Conservation (phyloP, 495 filamentous ascomycete genomes). For the Penicillium malachiteum region DNA sequence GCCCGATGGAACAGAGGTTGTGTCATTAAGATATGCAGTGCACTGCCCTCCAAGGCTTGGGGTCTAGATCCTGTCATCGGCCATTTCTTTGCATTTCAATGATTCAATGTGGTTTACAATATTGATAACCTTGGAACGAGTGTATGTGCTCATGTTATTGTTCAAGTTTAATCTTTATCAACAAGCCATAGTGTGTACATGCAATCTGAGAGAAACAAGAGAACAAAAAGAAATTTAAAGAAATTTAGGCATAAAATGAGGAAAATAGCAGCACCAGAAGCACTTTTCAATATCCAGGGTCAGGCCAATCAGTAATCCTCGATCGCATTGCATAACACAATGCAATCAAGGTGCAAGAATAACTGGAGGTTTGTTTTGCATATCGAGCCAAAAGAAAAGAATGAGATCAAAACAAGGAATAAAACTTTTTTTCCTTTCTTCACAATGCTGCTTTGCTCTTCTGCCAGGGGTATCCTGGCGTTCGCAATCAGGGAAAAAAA, state of each 20-base stretch:
- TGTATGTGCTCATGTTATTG: too few species aligned
- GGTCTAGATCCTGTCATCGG: neutral
- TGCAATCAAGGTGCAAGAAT: constrained; percentile 7
- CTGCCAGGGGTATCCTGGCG: constrained; percentile 18
- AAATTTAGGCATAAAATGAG: constrained; percentile 3
- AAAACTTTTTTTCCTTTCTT: neutral
- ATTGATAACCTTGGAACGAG: too few species aligned
- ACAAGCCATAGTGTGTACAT: neutral
- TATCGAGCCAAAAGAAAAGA: neutral
- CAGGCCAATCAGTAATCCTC: constrained; percentile 13
- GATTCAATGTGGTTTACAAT: too few species aligned
- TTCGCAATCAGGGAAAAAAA: constrained; percentile 6
- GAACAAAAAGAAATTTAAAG: constrained; percentile 5
- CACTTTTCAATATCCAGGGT: constrained; percentile 14
- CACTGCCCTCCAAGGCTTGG: neutral
- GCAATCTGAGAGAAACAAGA: constrained; percentile 5
- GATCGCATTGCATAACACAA: constrained; percentile 8
- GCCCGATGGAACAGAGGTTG: neutral
- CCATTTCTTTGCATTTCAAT: too few species aligned
- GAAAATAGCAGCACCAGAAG: constrained; percentile 11
- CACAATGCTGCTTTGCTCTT: neutral
- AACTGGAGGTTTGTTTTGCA: neutral
- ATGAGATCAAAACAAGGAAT: neutral
- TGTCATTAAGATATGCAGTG: neutral
- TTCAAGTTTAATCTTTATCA: neutral